Evolutionary conservation across 2,329 filamentous ascomycete species (phyloP).

Genomic region (Didymellaceae sp.): DNA sequence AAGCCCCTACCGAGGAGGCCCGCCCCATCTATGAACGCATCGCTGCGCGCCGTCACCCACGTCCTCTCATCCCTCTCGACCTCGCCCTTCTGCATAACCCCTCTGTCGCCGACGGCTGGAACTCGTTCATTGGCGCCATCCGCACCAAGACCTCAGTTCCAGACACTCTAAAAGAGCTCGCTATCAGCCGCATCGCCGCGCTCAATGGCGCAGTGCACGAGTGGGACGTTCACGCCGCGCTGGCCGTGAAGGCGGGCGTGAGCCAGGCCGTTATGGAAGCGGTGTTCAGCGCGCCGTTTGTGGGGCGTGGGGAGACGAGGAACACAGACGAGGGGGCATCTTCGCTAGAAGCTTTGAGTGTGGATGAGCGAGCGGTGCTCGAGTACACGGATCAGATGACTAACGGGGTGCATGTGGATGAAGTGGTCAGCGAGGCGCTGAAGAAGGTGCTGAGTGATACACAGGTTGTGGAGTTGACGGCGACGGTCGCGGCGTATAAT

Average conservation of each 20-base stretch:
- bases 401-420: slow-evolving; percentile 70
- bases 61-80: slow-evolving; percentile 62
- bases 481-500: slow-evolving; percentile 81
- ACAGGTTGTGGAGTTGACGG: slow-evolving; percentile 81
- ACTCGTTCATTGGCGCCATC: slow-evolving; percentile 64
- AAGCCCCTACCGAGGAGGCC: slow-evolving; percentile 55
- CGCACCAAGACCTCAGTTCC: slow-evolving; percentile 60
- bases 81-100: slow-evolving; percentile 63
- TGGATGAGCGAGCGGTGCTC: slow-evolving; percentile 70
- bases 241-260: slow-evolving; percentile 65
- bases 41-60: slow-evolving; percentile 59
- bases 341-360: slow-evolving; percentile 48
- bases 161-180: slow-evolving; percentile 70
- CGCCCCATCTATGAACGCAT: slow-evolving; percentile 58
- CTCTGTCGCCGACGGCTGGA: slow-evolving; percentile 64
- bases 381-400: slow-evolving; percentile 87
- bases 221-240: slow-evolving; percentile 78
- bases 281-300: slow-evolving; percentile 39
- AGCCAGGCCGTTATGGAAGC: slow-evolving; percentile 65
- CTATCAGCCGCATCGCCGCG: slow-evolving; percentile 82
- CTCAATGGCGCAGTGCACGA: slow-evolving; percentile 86
- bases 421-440: slow-evolving; percentile 69
- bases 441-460: slow-evolving; percentile 68
- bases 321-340: slow-evolving; percentile 20
- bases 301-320: slow-evolving; percentile 16